phyloP scores from a whole-genome alignment of 352 stramenopile species.

The Thraustochytrium striatum region DNA sequence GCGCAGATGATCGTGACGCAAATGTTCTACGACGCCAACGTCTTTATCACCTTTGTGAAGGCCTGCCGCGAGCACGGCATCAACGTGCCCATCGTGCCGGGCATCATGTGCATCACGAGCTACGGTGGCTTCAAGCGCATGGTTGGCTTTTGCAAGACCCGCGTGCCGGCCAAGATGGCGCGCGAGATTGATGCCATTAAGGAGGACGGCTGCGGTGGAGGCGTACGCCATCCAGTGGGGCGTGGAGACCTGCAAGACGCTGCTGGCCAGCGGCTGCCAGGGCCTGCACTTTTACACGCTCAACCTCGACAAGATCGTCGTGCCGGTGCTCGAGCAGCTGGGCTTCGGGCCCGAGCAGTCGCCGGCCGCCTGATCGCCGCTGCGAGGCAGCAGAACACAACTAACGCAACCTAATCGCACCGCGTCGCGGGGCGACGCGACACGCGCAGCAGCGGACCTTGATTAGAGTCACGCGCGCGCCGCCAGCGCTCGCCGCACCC shows the following conservation, averaged over 20 bases:
- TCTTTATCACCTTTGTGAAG: constrained; percentile 90
- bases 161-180: constrained; percentile 72
- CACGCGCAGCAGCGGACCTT: no score
- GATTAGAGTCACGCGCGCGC: no score
- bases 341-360: no score
- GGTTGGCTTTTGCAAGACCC: constrained; percentile 96
- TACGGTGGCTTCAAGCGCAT: constrained; percentile 96
- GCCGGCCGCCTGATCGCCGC: no score
- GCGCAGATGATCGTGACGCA: constrained; percentile 98
- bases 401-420: no score
- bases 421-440: no score
- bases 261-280: constrained; percentile 79
- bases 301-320: constrained; percentile 79
- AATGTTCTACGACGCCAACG: constrained; percentile 96
- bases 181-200: constrained; percentile 84
- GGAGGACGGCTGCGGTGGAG: constrained; percentile 91
- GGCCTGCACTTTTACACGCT: constrained; percentile 86
- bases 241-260: constrained; percentile 84
- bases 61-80: constrained; percentile 82
- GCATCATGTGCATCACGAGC: constrained; percentile 98
- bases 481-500: no score
- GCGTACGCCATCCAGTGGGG: constrained; percentile 89
- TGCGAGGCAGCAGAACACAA: no score
- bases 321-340: constrained; percentile 67
- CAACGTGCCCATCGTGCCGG: constrained; percentile 89